Evolutionary conservation across 2,329 filamentous ascomycete species (phyloP), one percentile per base, ranked within the genome.

Genomic region (Alternaria triticimaculans): DNA sequence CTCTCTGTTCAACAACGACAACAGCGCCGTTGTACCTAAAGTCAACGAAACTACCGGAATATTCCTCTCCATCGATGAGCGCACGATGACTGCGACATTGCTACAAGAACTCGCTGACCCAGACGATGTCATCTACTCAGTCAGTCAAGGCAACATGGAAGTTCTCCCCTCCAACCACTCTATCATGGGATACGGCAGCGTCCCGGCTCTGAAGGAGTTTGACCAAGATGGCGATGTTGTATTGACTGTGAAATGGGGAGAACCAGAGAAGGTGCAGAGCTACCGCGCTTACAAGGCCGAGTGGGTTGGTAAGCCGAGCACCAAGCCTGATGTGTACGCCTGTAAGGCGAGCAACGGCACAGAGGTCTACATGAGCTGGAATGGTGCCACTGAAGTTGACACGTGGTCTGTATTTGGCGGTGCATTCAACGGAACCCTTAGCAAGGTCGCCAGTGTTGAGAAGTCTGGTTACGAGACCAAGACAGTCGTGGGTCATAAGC

Each of bases 311-410:
- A 61, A 49, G n/a, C 64, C 64, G 12, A 55, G 15, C 6, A 41
- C 64, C 9, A 48, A 43, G 5, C 64, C 57, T 6, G 43, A 63
- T 44, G 55, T 60, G 3, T 60, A 48, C 33, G 63, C 63, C 33
- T 65, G 63, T 3, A 58, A 51, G 11, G 20, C 15, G 15, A 23
- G 45, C 9, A 45, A 43, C 6, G 43, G 49, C 8, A 65, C 55
- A 6, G 58, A 43, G 15, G 60, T 65, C 25, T 63, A 65, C 44
- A 63, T 65, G 63, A 65, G 63, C 30, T 63, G 63, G 63, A 65
- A 63, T 28, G 63, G 63, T 14, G 63, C 63, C 23, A 65, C 63
- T 0, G 63, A 65, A 45, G 50, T 56, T 14, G 30, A 54, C 2
- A 45, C 25, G 6, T 65, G 63, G 63, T 37, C 49, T 1, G 46